phyloP scores from a whole-genome alignment of 176 grass and related monocot species.

The Eremochloa ophiuroides region DNA sequence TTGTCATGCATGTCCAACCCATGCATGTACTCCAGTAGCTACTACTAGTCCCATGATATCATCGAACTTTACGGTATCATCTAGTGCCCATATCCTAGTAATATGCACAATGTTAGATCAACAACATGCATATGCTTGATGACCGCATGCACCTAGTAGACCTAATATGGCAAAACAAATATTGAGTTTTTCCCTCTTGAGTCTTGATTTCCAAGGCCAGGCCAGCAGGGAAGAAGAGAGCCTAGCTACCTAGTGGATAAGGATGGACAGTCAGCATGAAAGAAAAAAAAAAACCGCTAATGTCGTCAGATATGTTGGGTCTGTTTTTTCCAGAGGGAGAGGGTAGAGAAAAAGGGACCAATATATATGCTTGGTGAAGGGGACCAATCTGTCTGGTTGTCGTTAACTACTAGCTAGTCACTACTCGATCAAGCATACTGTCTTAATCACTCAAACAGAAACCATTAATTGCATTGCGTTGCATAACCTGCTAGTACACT shows the following conservation, averaged over 20 bases:
- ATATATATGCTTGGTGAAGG: constrained; percentile 27
- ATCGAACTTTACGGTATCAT: not conserved
- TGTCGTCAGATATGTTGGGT: constrained; percentile 30
- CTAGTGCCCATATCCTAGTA: too few species aligned
- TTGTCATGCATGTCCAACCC: not conserved
- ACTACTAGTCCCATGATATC: not conserved
- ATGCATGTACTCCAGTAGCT: not conserved
- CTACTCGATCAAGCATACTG: not conserved
- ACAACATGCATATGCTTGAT: not conserved
- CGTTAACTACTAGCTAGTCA: not conserved
- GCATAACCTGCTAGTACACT: not conserved
- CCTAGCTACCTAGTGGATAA: constrained; percentile 15
- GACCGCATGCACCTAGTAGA: too few species aligned
- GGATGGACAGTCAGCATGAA: constrained; percentile 36
- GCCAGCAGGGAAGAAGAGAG: not conserved
- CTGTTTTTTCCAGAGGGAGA: not conserved
- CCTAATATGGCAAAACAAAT: not conserved
- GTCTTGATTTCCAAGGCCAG: not conserved
- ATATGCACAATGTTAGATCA: not conserved
- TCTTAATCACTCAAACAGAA: not conserved
- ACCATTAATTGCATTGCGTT: not conserved
- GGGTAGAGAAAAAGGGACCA: not conserved
- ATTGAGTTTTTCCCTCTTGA: not conserved
- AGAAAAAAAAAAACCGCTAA: not conserved
- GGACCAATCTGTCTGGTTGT: constrained; percentile 28